phyloP scores from a whole-genome alignment of 805 yeast genomes.

The Candida namnaoensis region DNA sequence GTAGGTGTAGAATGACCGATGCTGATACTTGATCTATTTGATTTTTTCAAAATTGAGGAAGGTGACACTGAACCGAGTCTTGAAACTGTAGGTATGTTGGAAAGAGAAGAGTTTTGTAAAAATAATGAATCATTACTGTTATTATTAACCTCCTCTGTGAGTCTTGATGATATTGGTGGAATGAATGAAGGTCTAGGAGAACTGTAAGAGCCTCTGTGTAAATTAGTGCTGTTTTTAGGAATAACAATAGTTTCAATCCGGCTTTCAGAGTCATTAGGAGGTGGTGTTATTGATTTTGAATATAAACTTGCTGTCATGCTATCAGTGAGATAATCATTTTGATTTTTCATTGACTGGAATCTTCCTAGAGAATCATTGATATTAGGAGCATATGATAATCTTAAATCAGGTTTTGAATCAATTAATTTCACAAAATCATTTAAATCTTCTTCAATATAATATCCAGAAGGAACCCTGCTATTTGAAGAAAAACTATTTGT shows the following conservation, averaged over 20 bases:
- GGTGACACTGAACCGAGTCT: constrained; percentile 12
- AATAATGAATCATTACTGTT: constrained; percentile 15
- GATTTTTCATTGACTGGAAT: constrained; percentile 43
- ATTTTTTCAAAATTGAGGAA: constrained; percentile 7
- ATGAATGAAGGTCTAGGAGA: constrained; percentile 24
- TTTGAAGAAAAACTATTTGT: constrained; percentile 10
- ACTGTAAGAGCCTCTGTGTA: constrained; percentile 16
- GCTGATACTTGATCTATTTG: constrained; percentile 6
- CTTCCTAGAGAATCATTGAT: constrained; percentile 38
- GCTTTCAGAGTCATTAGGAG: constrained; percentile 2
- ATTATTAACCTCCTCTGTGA: constrained; percentile 14
- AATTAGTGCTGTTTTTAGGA: too few relatives aligned
- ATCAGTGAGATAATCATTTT: constrained; percentile 47
- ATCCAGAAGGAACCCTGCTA: constrained; percentile 22
- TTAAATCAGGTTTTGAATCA: constrained; percentile 52
- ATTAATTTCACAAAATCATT: constrained; percentile 65
- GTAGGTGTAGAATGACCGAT: constrained; percentile 23
- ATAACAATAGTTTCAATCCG: constrained; percentile 4
- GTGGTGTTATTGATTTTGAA: constrained; percentile 13
- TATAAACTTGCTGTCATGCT: constrained; percentile 43
- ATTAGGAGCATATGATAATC: constrained; percentile 20
- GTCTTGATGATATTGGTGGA: constrained; percentile 20
- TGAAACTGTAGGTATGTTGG: constrained; percentile 6
- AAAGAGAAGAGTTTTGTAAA: constrained; percentile 1
- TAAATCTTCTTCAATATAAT: constrained; percentile 48